Evolutionary conservation across 1,139 yeast species (phyloP).

Genomic region (Debaryomycetaceae sp.): DNA sequence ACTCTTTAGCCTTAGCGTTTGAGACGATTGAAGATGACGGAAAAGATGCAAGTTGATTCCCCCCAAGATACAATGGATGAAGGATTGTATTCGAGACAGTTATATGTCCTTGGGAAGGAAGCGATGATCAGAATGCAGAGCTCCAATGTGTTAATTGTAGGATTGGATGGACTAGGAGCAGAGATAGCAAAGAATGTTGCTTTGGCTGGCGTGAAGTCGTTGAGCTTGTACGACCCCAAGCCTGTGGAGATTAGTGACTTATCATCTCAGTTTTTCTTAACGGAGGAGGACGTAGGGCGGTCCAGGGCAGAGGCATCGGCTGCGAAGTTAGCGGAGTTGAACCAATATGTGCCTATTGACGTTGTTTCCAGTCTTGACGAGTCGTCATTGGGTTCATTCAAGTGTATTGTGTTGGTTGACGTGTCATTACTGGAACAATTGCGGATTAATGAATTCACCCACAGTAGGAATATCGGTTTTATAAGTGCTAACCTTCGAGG

Average conservation of each 20-base stretch:
- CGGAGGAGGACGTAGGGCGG: conserved; percentile 66
- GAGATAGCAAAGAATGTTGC: conserved; percentile 97
- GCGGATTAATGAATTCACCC: conserved; percentile 72
- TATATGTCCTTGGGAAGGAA: conserved; percentile 90
- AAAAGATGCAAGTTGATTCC: conserved; percentile 55
- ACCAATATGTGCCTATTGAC: conserved; percentile 85
- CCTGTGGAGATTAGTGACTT: conserved; percentile 67
- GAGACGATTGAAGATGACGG: conserved; percentile 17
- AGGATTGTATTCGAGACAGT: conserved; percentile 90
- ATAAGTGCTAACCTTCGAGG: conserved; percentile 84
- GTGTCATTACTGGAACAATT: conserved; percentile 73
- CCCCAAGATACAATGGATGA: conserved; percentile 71
- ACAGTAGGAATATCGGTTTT: conserved; percentile 68
- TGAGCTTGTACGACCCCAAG: conserved; percentile 82
- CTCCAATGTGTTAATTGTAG: conserved; percentile 84
- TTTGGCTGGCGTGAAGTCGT: conserved; percentile 92
- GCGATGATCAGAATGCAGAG: conserved; percentile 97
- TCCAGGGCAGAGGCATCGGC: conserved; percentile 74
- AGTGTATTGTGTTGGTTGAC: conserved; percentile 82
- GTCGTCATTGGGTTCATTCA: conserved; percentile 52
- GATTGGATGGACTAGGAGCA: conserved; percentile 86
- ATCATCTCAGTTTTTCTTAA: conserved; percentile 84
- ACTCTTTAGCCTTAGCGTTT: neutral
- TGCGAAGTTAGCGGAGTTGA: conserved; percentile 71
- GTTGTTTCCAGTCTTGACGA: conserved; percentile 55